phyloP scores from a whole-genome alignment of 768 basidiomycete genomes.

The Daedaleopsis nitida region DNA sequence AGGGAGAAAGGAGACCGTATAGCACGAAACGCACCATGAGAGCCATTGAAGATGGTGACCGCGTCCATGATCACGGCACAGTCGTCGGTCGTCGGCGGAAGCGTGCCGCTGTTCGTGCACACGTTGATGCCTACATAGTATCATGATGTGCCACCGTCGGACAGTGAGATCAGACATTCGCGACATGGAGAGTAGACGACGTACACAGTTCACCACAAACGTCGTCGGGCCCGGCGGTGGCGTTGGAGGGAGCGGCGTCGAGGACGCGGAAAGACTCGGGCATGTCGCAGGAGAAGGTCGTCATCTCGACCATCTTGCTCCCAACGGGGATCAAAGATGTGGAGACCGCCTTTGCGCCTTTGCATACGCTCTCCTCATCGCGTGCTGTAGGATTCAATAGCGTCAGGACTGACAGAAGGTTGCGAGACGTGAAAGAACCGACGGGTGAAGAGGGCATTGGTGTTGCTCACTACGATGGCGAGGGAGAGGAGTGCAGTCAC shows the following conservation, averaged over 20 bases:
- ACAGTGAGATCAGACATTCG: too few relatives aligned
- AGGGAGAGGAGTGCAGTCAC: constrained; percentile 5
- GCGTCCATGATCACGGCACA: constrained; percentile 19
- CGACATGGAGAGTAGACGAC: too few relatives aligned
- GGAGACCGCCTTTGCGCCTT: constrained; percentile 2
- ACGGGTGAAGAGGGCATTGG: constrained; percentile 11
- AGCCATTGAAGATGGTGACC: constrained; percentile 20
- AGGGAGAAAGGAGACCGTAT: not conserved
- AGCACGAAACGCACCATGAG: constrained; percentile 11
- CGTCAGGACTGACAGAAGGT: not conserved
- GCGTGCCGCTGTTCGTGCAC: constrained; percentile 17
- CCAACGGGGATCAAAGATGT: constrained; percentile 9
- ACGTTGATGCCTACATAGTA: constrained; percentile 20
- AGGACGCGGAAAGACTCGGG: not conserved
- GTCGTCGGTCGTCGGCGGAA: constrained; percentile 21
- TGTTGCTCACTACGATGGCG: constrained; percentile 7
- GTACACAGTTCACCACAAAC: constrained; percentile 23
- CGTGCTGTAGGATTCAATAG: not conserved
- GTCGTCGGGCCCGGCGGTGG: not conserved
- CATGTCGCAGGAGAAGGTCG: constrained; percentile 13
- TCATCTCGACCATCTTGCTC: constrained; percentile 12
- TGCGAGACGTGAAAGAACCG: not conserved
- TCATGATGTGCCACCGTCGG: not conserved
- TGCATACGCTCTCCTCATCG: not conserved
- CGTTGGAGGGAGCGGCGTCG: not conserved